phyloP scores from a whole-genome alignment of 2,329 filamentous ascomycete genomes.

The Trichoderma asperellum region DNA sequence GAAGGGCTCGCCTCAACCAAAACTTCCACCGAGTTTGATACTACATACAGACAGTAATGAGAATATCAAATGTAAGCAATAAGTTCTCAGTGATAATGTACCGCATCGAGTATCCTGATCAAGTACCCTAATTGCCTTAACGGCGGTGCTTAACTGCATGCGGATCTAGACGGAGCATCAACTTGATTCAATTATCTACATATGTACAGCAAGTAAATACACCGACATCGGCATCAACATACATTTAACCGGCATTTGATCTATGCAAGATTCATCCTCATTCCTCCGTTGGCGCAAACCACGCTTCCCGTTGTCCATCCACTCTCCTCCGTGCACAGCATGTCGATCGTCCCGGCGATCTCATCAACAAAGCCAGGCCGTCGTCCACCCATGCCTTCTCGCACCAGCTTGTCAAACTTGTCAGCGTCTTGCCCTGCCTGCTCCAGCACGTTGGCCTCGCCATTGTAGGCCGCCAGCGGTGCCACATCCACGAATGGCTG shows the following conservation, averaged over 20 bases:
- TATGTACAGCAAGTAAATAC: background rate
- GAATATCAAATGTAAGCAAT: no score
- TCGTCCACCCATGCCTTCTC: slow-evolving; percentile 41
- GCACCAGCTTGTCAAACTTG: slow-evolving; percentile 42
- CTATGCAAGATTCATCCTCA: slow-evolving; percentile 46
- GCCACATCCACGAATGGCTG: slow-evolving; percentile 45
- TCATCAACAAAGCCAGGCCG: slow-evolving; percentile 51
- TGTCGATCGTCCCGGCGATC: slow-evolving; percentile 70
- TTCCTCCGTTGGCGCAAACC: slow-evolving; percentile 69
- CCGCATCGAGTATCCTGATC: no score
- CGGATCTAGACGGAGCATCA: no score
- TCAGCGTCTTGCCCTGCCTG: slow-evolving; percentile 40
- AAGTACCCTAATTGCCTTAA: no score
- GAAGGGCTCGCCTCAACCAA: background rate
- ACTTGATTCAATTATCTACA: background rate
- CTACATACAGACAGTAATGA: no score
- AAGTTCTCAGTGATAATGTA: no score
- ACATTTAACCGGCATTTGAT: background rate
- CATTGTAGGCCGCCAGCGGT: slow-evolving; percentile 42
- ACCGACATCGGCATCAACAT: background rate
- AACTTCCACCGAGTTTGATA: no score
- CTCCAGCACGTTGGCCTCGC: slow-evolving; percentile 39
- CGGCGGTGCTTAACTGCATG: no score
- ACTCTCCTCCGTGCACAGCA: slow-evolving; percentile 69
- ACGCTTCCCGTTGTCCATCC: slow-evolving; percentile 73